Percentiles rank a stretch among this genome's conserved stretches.
Conservation (phyloP, 2,329 filamentous ascomycete species). For the Colletotrichum sp. region DNA sequence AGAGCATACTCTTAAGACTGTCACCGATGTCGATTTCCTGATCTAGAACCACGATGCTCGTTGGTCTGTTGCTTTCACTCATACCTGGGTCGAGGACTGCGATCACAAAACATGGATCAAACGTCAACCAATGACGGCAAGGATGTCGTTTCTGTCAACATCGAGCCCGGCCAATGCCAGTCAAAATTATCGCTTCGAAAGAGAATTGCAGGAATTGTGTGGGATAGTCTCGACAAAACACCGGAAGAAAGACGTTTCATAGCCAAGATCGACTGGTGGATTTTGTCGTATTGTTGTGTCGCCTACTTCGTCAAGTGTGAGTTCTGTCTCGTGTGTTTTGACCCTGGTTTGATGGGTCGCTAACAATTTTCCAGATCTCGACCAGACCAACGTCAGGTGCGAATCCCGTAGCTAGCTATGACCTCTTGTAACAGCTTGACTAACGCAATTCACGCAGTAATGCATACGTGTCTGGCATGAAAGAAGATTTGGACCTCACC, state of each 20-base stretch:
- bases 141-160: neutral
- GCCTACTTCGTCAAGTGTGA: slow-evolving; percentile 43
- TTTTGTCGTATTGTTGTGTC: slow-evolving; percentile 39
- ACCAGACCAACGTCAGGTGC: slow-evolving; percentile 33
- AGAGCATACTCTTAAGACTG: neutral
- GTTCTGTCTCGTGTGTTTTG: no score
- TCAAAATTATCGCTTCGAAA: neutral
- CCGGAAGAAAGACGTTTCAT: slow-evolving; percentile 36
- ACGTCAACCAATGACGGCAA: neutral
- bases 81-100: neutral
- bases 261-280: slow-evolving; percentile 37
- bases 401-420: neutral
- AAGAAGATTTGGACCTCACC: slow-evolving; percentile 56
- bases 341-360: neutral
- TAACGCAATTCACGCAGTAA: slow-evolving; percentile 32
- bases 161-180: neutral
- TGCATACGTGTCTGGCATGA: slow-evolving; percentile 48
- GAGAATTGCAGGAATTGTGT: slow-evolving; percentile 28
- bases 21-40: neutral
- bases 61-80: neutral
- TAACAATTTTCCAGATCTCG: slow-evolving; percentile 25
- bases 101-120: neutral
- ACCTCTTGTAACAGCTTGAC: neutral
- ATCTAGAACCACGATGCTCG: neutral
- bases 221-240: slow-evolving; percentile 37